phyloP scores from a whole-genome alignment of 768 basidiomycete genomes.

The Mycena albidolilacea region DNA sequence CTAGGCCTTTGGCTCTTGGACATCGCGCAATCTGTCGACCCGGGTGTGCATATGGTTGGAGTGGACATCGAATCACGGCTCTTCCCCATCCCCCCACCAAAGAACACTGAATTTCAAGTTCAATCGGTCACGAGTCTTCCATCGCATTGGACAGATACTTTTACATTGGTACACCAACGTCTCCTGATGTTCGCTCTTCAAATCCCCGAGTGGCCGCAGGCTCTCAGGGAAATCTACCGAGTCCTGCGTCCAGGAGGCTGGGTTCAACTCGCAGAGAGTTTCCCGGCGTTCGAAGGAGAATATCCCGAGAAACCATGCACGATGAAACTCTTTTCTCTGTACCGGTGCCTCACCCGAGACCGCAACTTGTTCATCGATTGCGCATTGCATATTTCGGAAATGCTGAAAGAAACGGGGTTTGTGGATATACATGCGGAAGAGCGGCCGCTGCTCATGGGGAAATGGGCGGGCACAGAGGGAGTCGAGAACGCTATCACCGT shows the following conservation, averaged over 20 bases:
- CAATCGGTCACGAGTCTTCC: conserved; percentile 30
- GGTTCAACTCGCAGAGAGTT: conserved; percentile 32
- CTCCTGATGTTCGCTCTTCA: conserved; percentile 30
- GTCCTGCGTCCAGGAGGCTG: conserved; percentile 36
- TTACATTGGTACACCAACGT: conserved; percentile 35
- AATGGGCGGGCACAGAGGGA: conserved; percentile 37
- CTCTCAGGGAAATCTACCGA: conserved; percentile 31
- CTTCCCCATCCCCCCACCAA: conserved; percentile 20
- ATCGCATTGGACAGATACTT: conserved; percentile 26
- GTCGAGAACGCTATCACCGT: conserved; percentile 14
- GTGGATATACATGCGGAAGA: conserved; percentile 28
- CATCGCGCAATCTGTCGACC: conserved; percentile 17
- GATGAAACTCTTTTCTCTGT: conserved; percentile 16
- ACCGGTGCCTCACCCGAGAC: conserved; percentile 12
- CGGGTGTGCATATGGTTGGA: conserved; percentile 6
- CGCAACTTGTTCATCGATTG: conserved; percentile 21
- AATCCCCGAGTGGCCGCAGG: conserved; percentile 30
- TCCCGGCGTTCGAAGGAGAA: conserved; percentile 24
- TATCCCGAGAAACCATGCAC: conserved; percentile 17
- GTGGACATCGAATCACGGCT: conserved; percentile 24
- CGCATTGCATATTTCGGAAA: conserved; percentile 18
- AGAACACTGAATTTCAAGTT: conserved; percentile 15
- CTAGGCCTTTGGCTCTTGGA: conserved; percentile 17
- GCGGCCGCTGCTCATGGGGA: conserved; percentile 22
- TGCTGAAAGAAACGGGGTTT: conserved; percentile 32